Base-by-base conservation (phyloP, 345 rosid species). In the Salix arbutifolia region DNA sequence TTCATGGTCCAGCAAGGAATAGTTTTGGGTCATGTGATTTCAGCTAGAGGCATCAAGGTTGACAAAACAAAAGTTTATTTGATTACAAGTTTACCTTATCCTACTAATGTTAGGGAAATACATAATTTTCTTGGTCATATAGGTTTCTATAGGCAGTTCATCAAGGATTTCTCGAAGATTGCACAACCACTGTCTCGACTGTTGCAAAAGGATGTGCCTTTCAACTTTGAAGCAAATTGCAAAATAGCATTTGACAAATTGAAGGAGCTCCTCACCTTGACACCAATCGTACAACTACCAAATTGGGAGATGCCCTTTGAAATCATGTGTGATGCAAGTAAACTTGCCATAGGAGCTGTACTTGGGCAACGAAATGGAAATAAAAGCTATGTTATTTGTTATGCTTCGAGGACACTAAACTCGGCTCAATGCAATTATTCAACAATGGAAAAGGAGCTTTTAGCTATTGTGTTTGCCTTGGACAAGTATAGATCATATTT, bases 41-140 rank as follows among this genome's bases (percentile, higher is more conserved):
- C 28, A 0, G 5, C 0, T 2, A 73, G 38, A 11, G 46, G 76
- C 2, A 73, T 56, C 11, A 31, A 73, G 67, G 76, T 73, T 4
- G 76, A 73, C 23, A 18, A 48, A 35, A 67, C 66, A 1, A 73
- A 73, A 23, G 30, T 73, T 56, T 21, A 73, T 53, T 53, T 53
- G 3, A 11, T 8, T 11, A 19, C 3, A 5, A 58, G 9, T 58
- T 11, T 58, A 2, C 28, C 64, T 1, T 58, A 58, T 11, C 64
- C 9, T 19, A 58, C 0, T 17, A 58, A 58, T 58, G 23, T 58
- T 17, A 6, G 62, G 17, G 62, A 56, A 0, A 21, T 40, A 0
- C 2, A 0, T 9, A 40, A 8, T 2, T 40, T 40, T 21, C 23
- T 53, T 16, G 23, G 61, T 8, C 19, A 53, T 13, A 5, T 0